Percentiles rank a stretch among this genome's conserved stretches.
Conservation (phyloP, 331 rosid species). For the Quercus phellos region DNA sequence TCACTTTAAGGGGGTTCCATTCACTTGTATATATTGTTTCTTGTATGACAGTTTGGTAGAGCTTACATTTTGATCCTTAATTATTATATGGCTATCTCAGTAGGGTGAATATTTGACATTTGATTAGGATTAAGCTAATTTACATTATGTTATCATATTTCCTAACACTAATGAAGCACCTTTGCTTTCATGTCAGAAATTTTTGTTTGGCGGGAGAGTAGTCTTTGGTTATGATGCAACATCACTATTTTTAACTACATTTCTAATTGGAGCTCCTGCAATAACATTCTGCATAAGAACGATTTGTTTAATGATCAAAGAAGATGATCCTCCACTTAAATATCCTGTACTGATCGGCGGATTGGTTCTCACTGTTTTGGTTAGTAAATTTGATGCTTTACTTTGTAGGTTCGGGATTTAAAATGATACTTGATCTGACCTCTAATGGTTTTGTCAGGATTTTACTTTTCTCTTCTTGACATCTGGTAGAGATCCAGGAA, state of each 20-base stretch:
- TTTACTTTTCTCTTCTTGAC: conserved; percentile 70
- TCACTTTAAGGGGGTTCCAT: too few species aligned
- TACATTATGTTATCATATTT: not conserved
- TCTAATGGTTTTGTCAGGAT: conserved; percentile 38
- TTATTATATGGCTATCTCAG: too few species aligned
- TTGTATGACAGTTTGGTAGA: too few species aligned
- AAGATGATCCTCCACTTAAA: conserved; percentile 33
- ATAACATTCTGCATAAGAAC: conserved; percentile 66
- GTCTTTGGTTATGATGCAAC: conserved; percentile 76
- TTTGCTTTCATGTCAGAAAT: conserved; percentile 53
- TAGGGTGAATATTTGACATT: too few species aligned
- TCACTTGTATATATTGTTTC: too few species aligned
- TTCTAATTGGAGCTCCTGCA: conserved; percentile 85
- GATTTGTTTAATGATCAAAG: conserved; percentile 30
- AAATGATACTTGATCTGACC: conserved; percentile 10
- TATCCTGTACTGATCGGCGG: conserved; percentile 57
- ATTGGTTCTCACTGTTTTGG: conserved; percentile 72
- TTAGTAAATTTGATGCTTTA: conserved; percentile 43
- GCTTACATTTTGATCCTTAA: too few species aligned
- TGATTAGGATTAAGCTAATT: too few species aligned
- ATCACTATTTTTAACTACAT: conserved; percentile 59
- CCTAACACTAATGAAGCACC: not conserved
- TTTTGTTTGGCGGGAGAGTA: conserved; percentile 77
- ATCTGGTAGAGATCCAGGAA: conserved; percentile 77
- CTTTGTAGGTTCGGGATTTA: not conserved